Evolutionary conservation across 2,329 filamentous ascomycete genomes (phyloP), one percentile per base, ranked within the genome.

Genomic region (Pseudogymnoascus sp.): DNA sequence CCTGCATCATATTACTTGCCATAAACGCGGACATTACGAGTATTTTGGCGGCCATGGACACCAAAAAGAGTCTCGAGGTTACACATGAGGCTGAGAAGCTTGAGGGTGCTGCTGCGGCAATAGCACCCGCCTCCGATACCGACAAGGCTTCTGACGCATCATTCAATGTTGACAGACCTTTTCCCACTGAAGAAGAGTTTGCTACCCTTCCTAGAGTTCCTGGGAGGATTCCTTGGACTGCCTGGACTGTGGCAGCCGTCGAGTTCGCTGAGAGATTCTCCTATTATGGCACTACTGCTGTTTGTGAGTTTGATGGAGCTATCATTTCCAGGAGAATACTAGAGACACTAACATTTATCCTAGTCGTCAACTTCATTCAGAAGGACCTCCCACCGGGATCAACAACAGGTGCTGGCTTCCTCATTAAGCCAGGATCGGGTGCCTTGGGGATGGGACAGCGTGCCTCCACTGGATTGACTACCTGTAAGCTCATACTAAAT

Each of bases 191-290:
- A 45, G 84, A 87, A 71, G 85, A 88, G 64, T 72, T 86, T 62
- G 71, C 67, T 14, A 85, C 83, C 0, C 80, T 88, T 22, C 81
- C 77, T 55, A 83, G 84, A 68, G 82, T 88, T 22, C 83, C 84
- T 7, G 85, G 60, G 65, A 80, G 79, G 71, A 84, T 91, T 65
- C 84, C 84, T 60, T 87, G 83, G 84, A 76, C 79, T 61, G 82
- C 86, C 64, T 90, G 84, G 75, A 87, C 85, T 30, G 83, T 91
- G 64, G 86, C 85, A 45, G 85, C 90, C 65, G 82, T 88, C 64
- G 88, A 91, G 75, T 75, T 89, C 63, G 89, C 85, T 76, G 88
- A 90, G 76, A 85, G 88, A 49, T 90, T 89, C 76, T 87, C 85
- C 19, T 90, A 89, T 81, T 90, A 90, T 69, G 88, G 88, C 60